Base-by-base conservation (phyloP, 345 rosid species). In the Hypericum perforatum region DNA sequence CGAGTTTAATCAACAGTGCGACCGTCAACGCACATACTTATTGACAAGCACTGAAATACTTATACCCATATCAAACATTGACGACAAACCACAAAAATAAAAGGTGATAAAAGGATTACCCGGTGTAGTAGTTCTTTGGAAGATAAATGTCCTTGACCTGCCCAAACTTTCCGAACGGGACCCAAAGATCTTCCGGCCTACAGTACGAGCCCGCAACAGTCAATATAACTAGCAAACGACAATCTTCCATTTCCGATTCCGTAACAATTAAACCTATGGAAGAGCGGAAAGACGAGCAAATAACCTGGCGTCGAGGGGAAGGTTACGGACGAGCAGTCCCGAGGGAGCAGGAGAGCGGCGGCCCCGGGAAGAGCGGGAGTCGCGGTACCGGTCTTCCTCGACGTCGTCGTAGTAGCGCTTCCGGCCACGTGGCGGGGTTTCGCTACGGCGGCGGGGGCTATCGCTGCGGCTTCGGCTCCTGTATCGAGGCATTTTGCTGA, bases 121-220 rank as follows among this genome's bases (percentile, higher is more conserved):
- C 86, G 29, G 95, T 86, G 53, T 80, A 74, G 70, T 82, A 90
- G 64, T 86, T 79, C 74, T 76, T 90, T 0, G 94, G 97, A 11
- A 90, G 72, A 68, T 90, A 90, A 41, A 90, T 82, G 45, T 90
- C 95, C 70, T 82, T 90, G 66, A 90, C 85, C 0, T 86, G 95
- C 50, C 95, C 95, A 59, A 65, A 90, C 13, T 85, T 76, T 68
- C 82, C 89, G 53, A 90, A 90, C 2, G 94, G 83, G 38, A 55
- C 64, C 82, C 89, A 78, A 42, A 90, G 94, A 58, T 90, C 97
- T 53, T 82, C 89, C 3, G 89, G 74, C 81, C 95, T 90, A 91
- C 65, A 53, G 10, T 57, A 22, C 16, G 46, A 8, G 11, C 52
- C 5, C 37, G 52, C 61, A 36, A 1, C 32, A 22, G 32, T 22